These are phyloP conservation scores for Penicillium egyptiacum DNA, from an alignment of 495 filamentous ascomycete genomes.

Conservation along the genomic window DNA sequence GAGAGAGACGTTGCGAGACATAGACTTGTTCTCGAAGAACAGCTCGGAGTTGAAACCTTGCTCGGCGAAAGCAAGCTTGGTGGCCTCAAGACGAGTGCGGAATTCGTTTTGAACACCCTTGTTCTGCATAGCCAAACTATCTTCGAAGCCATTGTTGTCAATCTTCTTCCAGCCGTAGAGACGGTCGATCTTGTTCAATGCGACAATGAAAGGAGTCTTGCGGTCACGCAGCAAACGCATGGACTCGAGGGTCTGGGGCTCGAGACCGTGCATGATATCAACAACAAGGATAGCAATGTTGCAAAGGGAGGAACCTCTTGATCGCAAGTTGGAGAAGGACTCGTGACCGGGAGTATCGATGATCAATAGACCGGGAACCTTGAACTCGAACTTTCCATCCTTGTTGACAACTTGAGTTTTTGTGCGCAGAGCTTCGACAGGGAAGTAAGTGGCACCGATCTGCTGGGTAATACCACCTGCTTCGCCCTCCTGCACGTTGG, in stretches of 20 bases:
- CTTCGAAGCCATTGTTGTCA: constrained; percentile 96
- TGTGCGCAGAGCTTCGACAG: constrained; percentile 83
- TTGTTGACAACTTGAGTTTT: constrained; percentile 94
- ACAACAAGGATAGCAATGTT: constrained; percentile 99
- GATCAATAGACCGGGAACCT: constrained; percentile 93
- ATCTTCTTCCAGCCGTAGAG: constrained; percentile 97
- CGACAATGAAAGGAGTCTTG: constrained; percentile 98
- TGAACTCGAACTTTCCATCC: constrained; percentile 91
- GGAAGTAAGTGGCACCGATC: constrained; percentile 99
- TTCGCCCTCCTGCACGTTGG: constrained; percentile 98
- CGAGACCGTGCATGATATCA: constrained; percentile 99
- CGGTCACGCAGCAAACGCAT: constrained; percentile 91
- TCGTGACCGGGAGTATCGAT: constrained; percentile 99
- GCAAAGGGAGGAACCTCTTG: constrained; percentile 93
- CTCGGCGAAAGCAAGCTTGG: constrained; percentile 90
- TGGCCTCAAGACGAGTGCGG: constrained; percentile 82
- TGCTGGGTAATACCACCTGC: constrained; percentile 99
- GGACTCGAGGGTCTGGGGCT: constrained; percentile 96
- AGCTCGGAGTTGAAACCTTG: constrained; percentile 97
- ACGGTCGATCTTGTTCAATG: constrained; percentile 99
- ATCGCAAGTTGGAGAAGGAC: constrained; percentile 97
- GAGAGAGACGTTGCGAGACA: constrained; percentile 88
- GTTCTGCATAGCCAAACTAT: constrained; percentile 84
- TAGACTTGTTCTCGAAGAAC: constrained; percentile 96
- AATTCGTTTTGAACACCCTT: constrained; percentile 96